Conservation (phyloP, 805 yeast genomes). For the Wickerhamomyces tratensis region DNA sequence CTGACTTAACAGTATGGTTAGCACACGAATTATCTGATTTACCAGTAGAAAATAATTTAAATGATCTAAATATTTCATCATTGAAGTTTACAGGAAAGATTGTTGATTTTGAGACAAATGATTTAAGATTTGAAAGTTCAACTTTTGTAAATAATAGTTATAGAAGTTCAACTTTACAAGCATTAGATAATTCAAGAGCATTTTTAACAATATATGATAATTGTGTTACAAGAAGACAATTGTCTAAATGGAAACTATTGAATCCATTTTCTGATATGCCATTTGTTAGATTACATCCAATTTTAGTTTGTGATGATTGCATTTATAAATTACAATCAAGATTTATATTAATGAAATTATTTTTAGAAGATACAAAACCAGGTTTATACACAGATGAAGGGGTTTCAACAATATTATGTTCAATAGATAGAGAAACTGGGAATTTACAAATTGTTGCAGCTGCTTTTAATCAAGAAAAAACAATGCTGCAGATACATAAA, state of each 20-base stretch:
- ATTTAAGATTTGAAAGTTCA: conserved; percentile 5
- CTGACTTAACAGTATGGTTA: not conserved
- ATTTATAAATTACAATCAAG: conserved; percentile 6
- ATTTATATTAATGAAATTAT: conserved; percentile 7
- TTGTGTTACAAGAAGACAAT: conserved; percentile 7
- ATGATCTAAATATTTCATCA: not conserved
- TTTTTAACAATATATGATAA: conserved; percentile 3
- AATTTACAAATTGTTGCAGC: conserved; percentile 7
- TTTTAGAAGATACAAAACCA: conserved; percentile 1
- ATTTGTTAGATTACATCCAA: conserved; percentile 1
- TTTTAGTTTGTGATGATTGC: conserved; percentile 11
- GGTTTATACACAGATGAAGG: not conserved
- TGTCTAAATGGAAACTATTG: conserved; percentile 12
- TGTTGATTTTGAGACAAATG: conserved; percentile 13
- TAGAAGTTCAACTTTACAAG: not conserved
- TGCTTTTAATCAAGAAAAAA: conserved; percentile 1
- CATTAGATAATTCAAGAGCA: not conserved
- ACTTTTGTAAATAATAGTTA: no score
- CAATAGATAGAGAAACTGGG: conserved; percentile 11
- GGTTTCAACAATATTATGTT: conserved; percentile 7
- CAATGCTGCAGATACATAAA: not conserved
- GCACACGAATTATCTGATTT: not conserved
- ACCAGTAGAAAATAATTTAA: not conserved
- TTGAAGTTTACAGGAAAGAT: conserved; percentile 6
- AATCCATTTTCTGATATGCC: conserved; percentile 10